These are phyloP conservation scores for Bassia scoparia DNA, from an alignment of 148 eudicot genomes.

Conservation along the genomic window DNA sequence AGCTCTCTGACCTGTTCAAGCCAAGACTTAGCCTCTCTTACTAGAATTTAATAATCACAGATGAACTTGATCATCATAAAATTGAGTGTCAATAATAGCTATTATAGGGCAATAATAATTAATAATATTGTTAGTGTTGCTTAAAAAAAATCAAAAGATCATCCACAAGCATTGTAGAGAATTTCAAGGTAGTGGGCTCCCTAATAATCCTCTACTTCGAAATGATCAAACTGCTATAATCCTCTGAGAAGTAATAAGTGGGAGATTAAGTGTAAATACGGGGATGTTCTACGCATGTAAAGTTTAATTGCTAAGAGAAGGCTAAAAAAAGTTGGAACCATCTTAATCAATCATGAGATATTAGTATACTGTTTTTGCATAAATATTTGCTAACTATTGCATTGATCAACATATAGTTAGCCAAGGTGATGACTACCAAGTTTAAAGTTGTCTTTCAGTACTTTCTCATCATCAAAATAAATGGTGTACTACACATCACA, in stretches of 20 bases:
- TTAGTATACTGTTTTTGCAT: neutral
- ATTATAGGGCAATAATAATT: conserved; percentile 9
- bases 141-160: neutral
- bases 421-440: conserved; percentile 25
- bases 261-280: conserved; percentile 8
- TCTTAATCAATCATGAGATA: conserved; percentile 3
- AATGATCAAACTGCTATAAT: conserved; percentile 3
- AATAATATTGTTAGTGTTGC: conserved; percentile 11
- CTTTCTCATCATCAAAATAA: conserved; percentile 29
- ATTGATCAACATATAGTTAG: conserved; percentile 11
- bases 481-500: conserved; percentile 22
- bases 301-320: neutral
- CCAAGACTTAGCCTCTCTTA: conserved; percentile 54
- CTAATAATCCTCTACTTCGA: conserved; percentile 4
- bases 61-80: conserved; percentile 18
- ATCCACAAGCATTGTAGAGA: conserved; percentile 17
- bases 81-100: conserved; percentile 27
- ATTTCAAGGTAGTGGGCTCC: conserved; percentile 4
- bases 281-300: neutral
- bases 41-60: conserved; percentile 19
- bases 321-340: neutral
- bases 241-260: neutral
- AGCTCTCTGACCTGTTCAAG: conserved; percentile 36
- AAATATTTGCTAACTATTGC: neutral
- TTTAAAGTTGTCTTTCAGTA: conserved; percentile 29